phyloP scores from a whole-genome alignment of 352 stramenopile genomes.

The Phytophthora europaea region DNA sequence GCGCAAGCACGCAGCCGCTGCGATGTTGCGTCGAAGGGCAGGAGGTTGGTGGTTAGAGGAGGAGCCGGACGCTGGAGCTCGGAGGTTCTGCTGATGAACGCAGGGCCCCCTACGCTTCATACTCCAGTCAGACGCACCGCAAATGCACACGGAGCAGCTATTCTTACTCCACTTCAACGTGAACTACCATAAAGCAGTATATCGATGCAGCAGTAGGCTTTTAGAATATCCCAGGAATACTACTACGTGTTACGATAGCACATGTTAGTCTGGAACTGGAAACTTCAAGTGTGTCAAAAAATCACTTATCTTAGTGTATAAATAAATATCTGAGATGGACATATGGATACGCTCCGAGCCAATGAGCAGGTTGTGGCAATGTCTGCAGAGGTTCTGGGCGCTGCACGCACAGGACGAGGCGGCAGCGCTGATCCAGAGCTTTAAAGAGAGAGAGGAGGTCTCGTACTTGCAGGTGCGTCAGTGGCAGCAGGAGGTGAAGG shows the following conservation, averaged over 20 bases:
- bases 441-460: constrained; percentile 2
- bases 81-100: constrained; percentile 30
- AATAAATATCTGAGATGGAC: no score
- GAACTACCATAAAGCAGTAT: no score
- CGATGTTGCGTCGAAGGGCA: constrained; percentile 4
- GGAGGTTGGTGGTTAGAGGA: not conserved
- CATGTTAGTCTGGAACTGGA: no score
- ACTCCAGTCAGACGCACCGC: constrained; percentile 22
- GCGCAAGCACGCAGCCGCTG: constrained; percentile 49
- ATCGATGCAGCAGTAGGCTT: no score
- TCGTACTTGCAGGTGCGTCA: constrained; percentile 28
- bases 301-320: no score
- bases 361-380: constrained; percentile 25
- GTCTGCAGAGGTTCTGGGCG: constrained; percentile 14
- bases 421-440: constrained; percentile 26
- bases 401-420: constrained; percentile 5
- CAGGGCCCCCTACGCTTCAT: constrained; percentile 38
- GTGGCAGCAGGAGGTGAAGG: constrained; percentile 30
- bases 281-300: no score
- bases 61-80: constrained; percentile 2
- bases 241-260: no score
- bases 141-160: not conserved
- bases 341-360: not conserved
- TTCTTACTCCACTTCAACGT: not conserved
- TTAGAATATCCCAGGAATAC: no score